Percentiles rank a stretch among this genome's conserved stretches.
phyloP scores from a whole-genome alignment of 108 stramenopile genomes.

The Stephanodiscus triporus region DNA sequence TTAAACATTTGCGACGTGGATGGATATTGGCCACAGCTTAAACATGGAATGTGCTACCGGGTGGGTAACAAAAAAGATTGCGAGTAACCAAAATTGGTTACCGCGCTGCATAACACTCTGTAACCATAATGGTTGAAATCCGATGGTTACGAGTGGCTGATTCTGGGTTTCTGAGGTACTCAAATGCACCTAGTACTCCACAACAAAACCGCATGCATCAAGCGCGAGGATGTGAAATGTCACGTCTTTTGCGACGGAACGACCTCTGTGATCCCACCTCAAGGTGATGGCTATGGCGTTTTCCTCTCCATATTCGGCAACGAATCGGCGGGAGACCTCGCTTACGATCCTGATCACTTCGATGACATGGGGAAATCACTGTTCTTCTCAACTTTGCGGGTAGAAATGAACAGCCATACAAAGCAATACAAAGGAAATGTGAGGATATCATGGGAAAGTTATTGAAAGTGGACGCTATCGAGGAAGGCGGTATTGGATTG shows the following conservation, averaged over 20 bases:
- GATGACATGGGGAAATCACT: conserved; percentile 48
- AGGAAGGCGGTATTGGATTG: not conserved
- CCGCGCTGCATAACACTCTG: too few species aligned
- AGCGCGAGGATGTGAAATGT: conserved; percentile 20
- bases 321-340: not conserved
- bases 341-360: conserved; percentile 40
- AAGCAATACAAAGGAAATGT: conserved; percentile 59
- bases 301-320: conserved; percentile 10
- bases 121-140: too few species aligned
- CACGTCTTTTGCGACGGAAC: conserved; percentile 23
- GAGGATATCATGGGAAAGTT: conserved; percentile 55
- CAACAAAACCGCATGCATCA: conserved; percentile 25
- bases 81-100: too few species aligned
- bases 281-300: not conserved
- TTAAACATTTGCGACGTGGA: too few species aligned
- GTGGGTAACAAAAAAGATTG: too few species aligned
- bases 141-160: too few species aligned
- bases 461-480: not conserved
- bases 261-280: conserved; percentile 15
- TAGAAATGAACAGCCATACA: conserved; percentile 56
- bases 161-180: too few species aligned
- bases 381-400: conserved; percentile 43
- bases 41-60: too few species aligned
- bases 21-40: too few species aligned
- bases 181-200: conserved; percentile 32